Percentiles rank a stretch among this genome's conserved stretches.
These are phyloP conservation scores for Hypoxylon rickii DNA, from an alignment of 495 filamentous ascomycete genomes.

Conservation along the genomic window DNA sequence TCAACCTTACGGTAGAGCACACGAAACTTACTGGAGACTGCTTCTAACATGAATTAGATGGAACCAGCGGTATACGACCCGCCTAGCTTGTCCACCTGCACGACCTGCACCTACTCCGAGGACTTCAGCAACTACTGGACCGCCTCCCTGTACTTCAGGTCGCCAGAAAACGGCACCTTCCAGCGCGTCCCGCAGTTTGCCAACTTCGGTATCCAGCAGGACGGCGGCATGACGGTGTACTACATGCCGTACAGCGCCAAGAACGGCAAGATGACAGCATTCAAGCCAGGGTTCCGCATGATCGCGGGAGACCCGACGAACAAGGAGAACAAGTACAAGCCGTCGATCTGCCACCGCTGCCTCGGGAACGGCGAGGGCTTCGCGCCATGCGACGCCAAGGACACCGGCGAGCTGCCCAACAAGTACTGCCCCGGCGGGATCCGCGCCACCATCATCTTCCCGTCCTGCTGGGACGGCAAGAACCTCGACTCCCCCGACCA, in stretches of 20 bases:
- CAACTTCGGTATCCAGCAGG: conserved; percentile 46
- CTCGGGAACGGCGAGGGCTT: conserved; percentile 66
- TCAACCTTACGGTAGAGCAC: conserved; percentile 38
- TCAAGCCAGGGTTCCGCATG: conserved; percentile 66
- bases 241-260: conserved; percentile 50
- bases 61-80: conserved; percentile 41
- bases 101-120: conserved; percentile 43
- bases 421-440: conserved; percentile 44
- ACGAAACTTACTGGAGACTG: conserved; percentile 1
- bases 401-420: conserved; percentile 31
- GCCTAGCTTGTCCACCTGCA: conserved; percentile 42
- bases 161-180: conserved; percentile 48
- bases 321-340: conserved; percentile 48
- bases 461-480: conserved; percentile 77
- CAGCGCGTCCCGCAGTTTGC: conserved; percentile 50
- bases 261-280: conserved; percentile 44
- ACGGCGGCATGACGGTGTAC: conserved; percentile 51
- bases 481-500: conserved; percentile 63
- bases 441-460: conserved; percentile 64
- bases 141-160: conserved; percentile 49
- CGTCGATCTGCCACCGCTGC: conserved; percentile 64
- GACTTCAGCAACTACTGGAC: conserved; percentile 53
- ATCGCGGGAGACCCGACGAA: conserved; percentile 65
- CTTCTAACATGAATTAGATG: conserved; percentile 37
- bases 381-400: conserved; percentile 59